Conservation (phyloP, 352 stramenopile genomes). For the Phytophthora cactorum region DNA sequence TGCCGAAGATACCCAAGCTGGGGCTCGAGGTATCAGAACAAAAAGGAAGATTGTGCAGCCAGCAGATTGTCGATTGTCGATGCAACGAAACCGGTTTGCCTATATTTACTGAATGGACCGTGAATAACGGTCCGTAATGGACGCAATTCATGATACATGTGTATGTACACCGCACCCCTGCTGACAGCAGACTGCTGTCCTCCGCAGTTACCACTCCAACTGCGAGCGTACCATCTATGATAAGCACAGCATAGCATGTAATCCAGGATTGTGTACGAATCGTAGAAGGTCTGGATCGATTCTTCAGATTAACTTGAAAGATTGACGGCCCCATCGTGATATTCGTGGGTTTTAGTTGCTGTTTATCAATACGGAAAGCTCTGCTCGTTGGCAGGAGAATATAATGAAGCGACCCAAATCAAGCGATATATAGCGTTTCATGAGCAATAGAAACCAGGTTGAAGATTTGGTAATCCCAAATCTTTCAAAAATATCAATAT, state of each 20-base stretch:
- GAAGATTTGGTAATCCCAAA: conserved; percentile 26
- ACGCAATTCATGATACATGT: not conserved
- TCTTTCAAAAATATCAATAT: conserved; percentile 27
- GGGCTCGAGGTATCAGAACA: not conserved
- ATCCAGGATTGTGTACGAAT: conserved; percentile 13
- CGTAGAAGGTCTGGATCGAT: conserved; percentile 1
- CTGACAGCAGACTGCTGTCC: too few species aligned
- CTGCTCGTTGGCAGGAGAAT: not conserved
- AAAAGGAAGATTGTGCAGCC: not conserved
- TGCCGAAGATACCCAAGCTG: not conserved
- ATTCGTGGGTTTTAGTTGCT: not conserved
- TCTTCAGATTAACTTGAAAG: conserved; percentile 7
- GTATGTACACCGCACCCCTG: too few species aligned
- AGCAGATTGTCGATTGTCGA: not conserved
- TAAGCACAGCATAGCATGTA: conserved; percentile 7
- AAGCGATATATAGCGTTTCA: not conserved
- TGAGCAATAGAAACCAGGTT: not conserved
- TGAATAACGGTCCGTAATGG: not conserved
- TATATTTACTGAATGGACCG: not conserved
- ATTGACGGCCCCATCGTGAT: not conserved
- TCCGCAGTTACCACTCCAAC: not conserved
- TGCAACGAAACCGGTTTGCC: not conserved
- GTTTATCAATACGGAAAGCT: not conserved
- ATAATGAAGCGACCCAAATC: not conserved
- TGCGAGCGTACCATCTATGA: conserved; percentile 16